Conservation (phyloP, 345 rosid species). For the Cardamine chenopodiifolia region DNA sequence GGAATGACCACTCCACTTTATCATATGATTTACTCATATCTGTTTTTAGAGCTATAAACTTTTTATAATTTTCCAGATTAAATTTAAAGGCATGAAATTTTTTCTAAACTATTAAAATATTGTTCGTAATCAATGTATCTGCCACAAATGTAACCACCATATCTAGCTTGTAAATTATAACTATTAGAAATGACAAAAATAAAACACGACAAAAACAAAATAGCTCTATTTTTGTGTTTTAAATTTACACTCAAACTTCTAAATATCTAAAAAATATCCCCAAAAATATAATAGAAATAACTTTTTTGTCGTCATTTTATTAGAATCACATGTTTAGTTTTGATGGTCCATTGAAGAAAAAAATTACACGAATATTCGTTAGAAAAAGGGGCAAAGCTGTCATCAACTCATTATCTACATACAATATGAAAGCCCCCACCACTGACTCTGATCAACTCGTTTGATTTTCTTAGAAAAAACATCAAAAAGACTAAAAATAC, state of each 20-base stretch:
- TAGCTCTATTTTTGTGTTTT: not conserved
- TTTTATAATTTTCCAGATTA: no score
- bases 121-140: no score
- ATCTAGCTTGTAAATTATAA: conserved; percentile 3
- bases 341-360: conserved; percentile 25
- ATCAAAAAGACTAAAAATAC: not conserved
- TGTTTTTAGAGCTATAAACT: no score
- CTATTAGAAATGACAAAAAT: not conserved
- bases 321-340: conserved; percentile 31
- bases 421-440: conserved; percentile 24
- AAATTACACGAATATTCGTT: conserved; percentile 21
- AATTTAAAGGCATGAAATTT: no score
- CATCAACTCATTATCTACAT: not conserved
- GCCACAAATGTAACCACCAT: no score
- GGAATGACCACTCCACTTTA: no score
- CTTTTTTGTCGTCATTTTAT: conserved; percentile 5
- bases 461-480: not conserved
- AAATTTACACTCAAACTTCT: conserved; percentile 1
- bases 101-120: no score
- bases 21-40: no score
- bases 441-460: conserved; percentile 32
- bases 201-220: not conserved
- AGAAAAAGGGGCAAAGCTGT: conserved; percentile 26
- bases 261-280: conserved; percentile 3
- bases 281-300: not conserved